Evolutionary conservation across 139 green algal genomes (phyloP), one percentile per base, ranked within the genome.

Genomic region (Chlamydomonas schloesseri): DNA sequence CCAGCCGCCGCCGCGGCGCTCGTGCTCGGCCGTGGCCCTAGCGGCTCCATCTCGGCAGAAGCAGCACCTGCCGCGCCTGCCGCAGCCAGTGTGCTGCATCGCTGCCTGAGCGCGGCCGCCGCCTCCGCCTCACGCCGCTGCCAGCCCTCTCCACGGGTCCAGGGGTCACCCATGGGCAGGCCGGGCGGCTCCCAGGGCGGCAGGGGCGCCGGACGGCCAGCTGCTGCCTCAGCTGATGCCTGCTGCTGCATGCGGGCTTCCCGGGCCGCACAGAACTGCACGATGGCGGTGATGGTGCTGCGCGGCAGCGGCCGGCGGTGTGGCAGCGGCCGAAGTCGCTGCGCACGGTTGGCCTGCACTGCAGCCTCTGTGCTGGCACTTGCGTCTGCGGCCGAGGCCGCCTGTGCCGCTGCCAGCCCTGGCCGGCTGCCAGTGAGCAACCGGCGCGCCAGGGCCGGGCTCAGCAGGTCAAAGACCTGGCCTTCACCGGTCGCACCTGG

Each of bases 291-390:
- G 0, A 64, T 33, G 37, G 62, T 83, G 77, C 42, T 65, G 28
- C 29, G 26, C 14, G 77, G 77, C 37, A 83, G 42, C 36, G 60
- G 60, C 37, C 77, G 60, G 3, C 62, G 77, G 62, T 83, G 77
- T 17, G 46, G 15, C 42, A 73, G 13, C 0, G 77, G 77, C 34
- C 77, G 77, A 1, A 83, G 13, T 0, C 24, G 50, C 29, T 37
- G 37, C 28, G 28, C 37, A 17, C 37, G 0, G 15, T 18, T 20
- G 3, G 2, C 60, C 10, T 18, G 60, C 1, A 2, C 31, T 2
- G 55, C 73, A 23, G 73, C 55, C 29, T 50, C 47, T 29, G 73
- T 14, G 73, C 46, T 50, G n/a, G 28, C 31, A 3, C 1, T 31
- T 6, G 14, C 1, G 68, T 3, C 68, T 3, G 31, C 68, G 5